Percentiles rank a stretch among this genome's conserved stretches.
Conservation (phyloP, 1,284 basidiomycete genomes). For the Ceraceosorus guamensis region DNA sequence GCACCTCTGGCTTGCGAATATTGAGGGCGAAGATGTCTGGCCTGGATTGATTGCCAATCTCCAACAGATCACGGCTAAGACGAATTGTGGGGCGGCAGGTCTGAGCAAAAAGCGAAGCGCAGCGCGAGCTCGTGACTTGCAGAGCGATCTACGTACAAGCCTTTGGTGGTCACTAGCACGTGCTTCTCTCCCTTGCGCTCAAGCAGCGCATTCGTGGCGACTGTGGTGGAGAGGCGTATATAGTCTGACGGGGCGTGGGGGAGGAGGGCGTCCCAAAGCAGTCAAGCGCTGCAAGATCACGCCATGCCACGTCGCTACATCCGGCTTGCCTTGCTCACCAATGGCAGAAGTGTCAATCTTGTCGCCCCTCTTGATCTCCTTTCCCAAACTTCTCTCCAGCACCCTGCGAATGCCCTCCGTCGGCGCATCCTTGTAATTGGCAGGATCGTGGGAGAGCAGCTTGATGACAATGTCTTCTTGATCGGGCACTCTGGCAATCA, state of each 20-base stretch:
- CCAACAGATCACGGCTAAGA: conserved; percentile 60
- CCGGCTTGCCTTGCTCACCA: conserved; percentile 51
- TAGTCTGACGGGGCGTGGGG: conserved; percentile 59
- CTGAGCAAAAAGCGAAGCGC: background rate
- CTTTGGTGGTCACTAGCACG: conserved; percentile 82
- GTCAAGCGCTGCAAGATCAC: background rate
- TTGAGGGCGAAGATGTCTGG: conserved; percentile 59
- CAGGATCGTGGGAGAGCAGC: conserved; percentile 50
- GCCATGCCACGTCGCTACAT: conserved; percentile 3
- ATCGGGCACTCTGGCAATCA: conserved; percentile 6
- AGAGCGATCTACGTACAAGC: conserved; percentile 59
- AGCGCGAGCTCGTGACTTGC: background rate
- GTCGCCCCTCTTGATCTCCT: conserved; percentile 60
- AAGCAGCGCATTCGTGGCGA: conserved; percentile 90
- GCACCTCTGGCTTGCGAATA: conserved; percentile 60
- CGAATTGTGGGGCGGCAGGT: background rate
- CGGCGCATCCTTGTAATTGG: conserved; percentile 88
- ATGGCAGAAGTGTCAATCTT: conserved; percentile 74
- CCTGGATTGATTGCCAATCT: conserved; percentile 86
- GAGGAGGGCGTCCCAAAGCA: background rate
- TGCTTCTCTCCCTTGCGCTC: conserved; percentile 89
- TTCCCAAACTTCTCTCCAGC: conserved; percentile 67
- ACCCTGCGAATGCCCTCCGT: conserved; percentile 89
- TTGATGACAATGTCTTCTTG: conserved; percentile 49
- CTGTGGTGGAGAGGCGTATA: conserved; percentile 85